Base-by-base conservation (phyloP, 2,329 filamentous ascomycete genomes). In the Aspergillus eucalypticola region DNA sequence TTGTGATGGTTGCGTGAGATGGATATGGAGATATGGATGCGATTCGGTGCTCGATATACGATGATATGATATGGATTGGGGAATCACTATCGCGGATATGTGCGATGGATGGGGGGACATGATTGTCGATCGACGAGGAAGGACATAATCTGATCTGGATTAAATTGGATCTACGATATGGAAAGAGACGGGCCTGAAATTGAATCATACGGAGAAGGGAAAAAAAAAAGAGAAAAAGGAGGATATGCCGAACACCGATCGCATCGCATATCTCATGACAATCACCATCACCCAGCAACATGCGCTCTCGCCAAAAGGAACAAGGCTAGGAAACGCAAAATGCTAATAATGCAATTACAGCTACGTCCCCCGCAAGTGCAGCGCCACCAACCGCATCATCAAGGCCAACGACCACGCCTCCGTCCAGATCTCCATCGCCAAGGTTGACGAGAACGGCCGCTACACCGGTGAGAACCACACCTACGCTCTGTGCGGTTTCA, bases 351-450 rank as follows among this genome's bases (percentile, higher is more conserved):
- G 48, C 25, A 52, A 51, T 57, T 50, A 67, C 78, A 96, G 92
- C 81, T 96, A 96, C 89, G 91, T 96, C 86, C 92, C 92, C 81
- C 92, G 94, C 87, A 98, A 97, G 87, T 98, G 94, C 91, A 92
- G 88, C 82, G 93, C 93, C 75, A 96, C 94, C 82, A 96, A 96
- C 91, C 92, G 95, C 84, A 97, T 98, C 87, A 98, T 99, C 89
- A 97, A 97, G 87, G 92, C 95, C 86, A 97, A 98, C 86, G 95
- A 99, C 85, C 95, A 99, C 88, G 94, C 92, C 75, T 96, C 91
- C 67, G 95, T 98, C 75, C 95, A 99, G 84, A 92, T 99, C 82
- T 91, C 90, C 75, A 86, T 99, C 79, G 94, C 90, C 82, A 98
- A 97, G 86, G 95, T 99, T 75, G 94, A 98, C 82, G 95, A 99